Base-by-base conservation (phyloP, 2,329 filamentous ascomycete species). In the Trichoderma sp. region DNA sequence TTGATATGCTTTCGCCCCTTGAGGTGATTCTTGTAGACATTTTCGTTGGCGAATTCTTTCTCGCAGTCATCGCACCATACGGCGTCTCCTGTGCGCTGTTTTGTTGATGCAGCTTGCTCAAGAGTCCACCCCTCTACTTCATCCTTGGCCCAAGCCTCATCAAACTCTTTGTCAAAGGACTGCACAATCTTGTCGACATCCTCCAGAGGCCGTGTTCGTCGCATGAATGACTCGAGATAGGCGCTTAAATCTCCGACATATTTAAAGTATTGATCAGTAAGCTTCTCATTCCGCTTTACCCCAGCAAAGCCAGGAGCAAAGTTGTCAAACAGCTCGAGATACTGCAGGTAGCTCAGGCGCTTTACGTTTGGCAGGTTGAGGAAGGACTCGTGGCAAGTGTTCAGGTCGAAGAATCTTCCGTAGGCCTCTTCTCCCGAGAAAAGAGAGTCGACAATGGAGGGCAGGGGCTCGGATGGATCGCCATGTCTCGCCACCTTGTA, bases 381-480 rank as follows among this genome's bases (percentile, higher is more conserved):
- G 76, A 93, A 99, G 15, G 91, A 85, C 75, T 98, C 94, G 79
- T 98, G 94, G 72, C 89, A 87, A 45, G 84, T 86, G 19, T 91
- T 94, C 56, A 99, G 81, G 78, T 99, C 95, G 74, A 99, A 92
- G 79, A 92, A 99, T 73, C 93, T 91, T 52, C 95, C 95, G 74
- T 91, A 97, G 0, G 90, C 91, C 78, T 99, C 95, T 79, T 99
- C 96, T 70, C 95, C 95, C 0, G 93, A 97, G 79, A 99, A 99
- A 83, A 98, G 91, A 68, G 88, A 89, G 76, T 98, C 94, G 57
- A 97, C 90, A 63, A 94, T 88, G 52, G 87, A 88, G 4, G 86
- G 84, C 67, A 87, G 79, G 1, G 84, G 82, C 56, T 90, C 87
- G 59, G 88, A 87, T 71, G 90, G 89, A 52, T 89, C 88, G 13